A percentile compares a stretch with the other conserved stretches of the same genome.
Evolutionary conservation across 768 basidiomycete species (phyloP).

Genomic region (Psilocybe cyanescens): DNA sequence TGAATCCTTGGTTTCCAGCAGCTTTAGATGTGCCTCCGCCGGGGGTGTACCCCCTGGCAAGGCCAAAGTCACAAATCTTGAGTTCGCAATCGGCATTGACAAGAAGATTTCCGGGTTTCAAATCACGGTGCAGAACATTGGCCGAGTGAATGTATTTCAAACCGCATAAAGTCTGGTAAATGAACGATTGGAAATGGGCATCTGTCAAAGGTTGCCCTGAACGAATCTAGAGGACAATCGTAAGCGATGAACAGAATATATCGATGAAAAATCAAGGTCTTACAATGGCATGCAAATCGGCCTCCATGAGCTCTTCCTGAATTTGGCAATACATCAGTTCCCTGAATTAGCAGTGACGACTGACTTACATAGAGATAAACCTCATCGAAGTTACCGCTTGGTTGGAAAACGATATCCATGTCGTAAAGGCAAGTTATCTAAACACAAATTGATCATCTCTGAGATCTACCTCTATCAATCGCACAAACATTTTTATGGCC

Average conservation of each 20-base stretch:
- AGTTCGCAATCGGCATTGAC: conserved; percentile 99
- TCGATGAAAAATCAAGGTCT: conserved; percentile 24
- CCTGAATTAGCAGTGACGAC: not conserved
- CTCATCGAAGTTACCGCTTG: conserved; percentile 92
- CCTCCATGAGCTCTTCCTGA: conserved; percentile 99
- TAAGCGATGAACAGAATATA: conserved; percentile 2
- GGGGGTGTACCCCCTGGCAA: conserved; percentile 92
- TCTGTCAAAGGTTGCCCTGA: conserved; percentile 89
- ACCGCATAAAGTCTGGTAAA: conserved; percentile 98
- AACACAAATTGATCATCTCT: conserved; percentile 23
- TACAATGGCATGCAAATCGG: conserved; percentile 98
- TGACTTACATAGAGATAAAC: conserved; percentile 82
- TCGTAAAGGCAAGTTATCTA: conserved; percentile 97
- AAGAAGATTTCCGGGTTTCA: conserved; percentile 93
- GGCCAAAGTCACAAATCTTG: conserved; percentile 98
- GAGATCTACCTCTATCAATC: conserved; percentile 1
- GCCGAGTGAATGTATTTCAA: conserved; percentile 98
- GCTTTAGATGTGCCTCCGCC: conserved; percentile 74
- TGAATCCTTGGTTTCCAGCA: conserved; percentile 89
- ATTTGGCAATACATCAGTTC: conserved; percentile 4
- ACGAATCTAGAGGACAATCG: conserved; percentile 56
- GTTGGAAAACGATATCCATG: conserved; percentile 96
- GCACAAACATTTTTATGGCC: conserved; percentile 94
- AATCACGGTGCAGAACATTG: conserved; percentile 95
- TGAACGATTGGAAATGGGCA: conserved; percentile 93